Evolutionary conservation across 2,329 filamentous ascomycete genomes (phyloP).

Genomic region (Alternaria triticina): DNA sequence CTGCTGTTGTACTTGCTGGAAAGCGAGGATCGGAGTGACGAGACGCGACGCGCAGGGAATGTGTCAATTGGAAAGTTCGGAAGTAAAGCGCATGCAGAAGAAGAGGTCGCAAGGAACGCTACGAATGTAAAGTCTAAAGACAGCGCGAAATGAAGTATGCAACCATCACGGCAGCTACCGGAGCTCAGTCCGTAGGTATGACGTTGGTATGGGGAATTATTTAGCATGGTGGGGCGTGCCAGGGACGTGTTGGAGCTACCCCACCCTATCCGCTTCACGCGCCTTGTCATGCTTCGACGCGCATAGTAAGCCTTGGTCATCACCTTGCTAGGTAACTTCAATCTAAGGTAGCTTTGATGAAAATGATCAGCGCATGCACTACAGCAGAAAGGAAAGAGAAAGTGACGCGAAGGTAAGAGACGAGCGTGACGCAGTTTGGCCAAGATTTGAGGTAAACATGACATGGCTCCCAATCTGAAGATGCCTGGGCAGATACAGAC

Average conservation of each 20-base stretch:
- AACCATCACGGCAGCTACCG: constrained; percentile 4
- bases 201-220: constrained; percentile 12
- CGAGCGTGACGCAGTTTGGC: background rate
- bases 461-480: background rate
- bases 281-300: constrained; percentile 8
- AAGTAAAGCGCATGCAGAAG: background rate
- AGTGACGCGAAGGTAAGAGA: background rate
- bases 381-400: background rate
- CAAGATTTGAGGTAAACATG: accelerated
- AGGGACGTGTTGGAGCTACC: constrained; percentile 9
- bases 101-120: background rate
- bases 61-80: background rate
- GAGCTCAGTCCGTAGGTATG: constrained; percentile 14
- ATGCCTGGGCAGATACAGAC: background rate
- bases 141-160: background rate
- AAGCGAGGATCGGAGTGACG: background rate
- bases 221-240: constrained; percentile 28
- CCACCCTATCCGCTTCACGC: constrained; percentile 1
- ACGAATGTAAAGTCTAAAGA: background rate
- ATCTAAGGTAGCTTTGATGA: background rate
- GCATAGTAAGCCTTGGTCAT: constrained; percentile 26
- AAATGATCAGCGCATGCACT: background rate
- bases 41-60: background rate
- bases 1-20: background rate
- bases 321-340: background rate